phyloP scores from a whole-genome alignment of 1,284 basidiomycete species.

The Cryptococcus sp. region DNA sequence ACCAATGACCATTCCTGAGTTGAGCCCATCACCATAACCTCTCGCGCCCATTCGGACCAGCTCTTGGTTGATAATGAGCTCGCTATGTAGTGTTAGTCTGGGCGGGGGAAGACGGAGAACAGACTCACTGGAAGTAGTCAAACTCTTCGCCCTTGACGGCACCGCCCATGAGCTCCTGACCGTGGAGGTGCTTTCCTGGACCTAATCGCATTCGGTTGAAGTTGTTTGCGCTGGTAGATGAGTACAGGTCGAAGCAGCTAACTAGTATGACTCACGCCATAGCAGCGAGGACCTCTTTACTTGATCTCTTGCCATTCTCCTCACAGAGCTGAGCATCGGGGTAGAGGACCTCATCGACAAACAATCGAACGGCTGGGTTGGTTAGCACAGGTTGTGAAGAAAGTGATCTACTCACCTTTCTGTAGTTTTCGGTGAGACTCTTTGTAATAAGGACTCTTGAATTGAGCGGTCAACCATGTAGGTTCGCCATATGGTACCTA shows the following conservation, averaged over 20 bases:
- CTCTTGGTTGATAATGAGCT: conserved; percentile 85
- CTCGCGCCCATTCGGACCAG: conserved; percentile 70
- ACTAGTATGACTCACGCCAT: conserved; percentile 36
- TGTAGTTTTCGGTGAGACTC: conserved; percentile 53
- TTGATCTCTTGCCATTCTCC: conserved; percentile 65
- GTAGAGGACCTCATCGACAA: conserved; percentile 54
- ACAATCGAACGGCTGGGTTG: conserved; percentile 50
- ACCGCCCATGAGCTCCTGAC: conserved; percentile 72
- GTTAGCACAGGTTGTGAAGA: background rate
- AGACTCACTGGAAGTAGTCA: conserved; percentile 58
- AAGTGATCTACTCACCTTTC: conserved; percentile 25
- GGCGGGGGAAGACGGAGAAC: background rate
- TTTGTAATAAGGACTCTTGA: conserved; percentile 77
- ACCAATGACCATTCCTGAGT: conserved; percentile 65
- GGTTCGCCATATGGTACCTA: conserved; percentile 79
- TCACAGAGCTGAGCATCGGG: conserved; percentile 60
- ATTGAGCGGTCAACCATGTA: conserved; percentile 74
- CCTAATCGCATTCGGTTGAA: conserved; percentile 88
- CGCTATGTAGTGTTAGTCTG: conserved; percentile 17
- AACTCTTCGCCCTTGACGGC: conserved; percentile 82
- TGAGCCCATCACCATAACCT: conserved; percentile 73
- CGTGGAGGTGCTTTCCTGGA: conserved; percentile 69
- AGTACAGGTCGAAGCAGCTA: background rate
- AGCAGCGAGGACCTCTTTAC: conserved; percentile 40
- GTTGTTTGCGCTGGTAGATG: conserved; percentile 56